Percentiles rank a stretch among this genome's conserved stretches.
phyloP scores from a whole-genome alignment of 2,329 filamentous ascomycete genomes.

The Fusarium lateritium region DNA sequence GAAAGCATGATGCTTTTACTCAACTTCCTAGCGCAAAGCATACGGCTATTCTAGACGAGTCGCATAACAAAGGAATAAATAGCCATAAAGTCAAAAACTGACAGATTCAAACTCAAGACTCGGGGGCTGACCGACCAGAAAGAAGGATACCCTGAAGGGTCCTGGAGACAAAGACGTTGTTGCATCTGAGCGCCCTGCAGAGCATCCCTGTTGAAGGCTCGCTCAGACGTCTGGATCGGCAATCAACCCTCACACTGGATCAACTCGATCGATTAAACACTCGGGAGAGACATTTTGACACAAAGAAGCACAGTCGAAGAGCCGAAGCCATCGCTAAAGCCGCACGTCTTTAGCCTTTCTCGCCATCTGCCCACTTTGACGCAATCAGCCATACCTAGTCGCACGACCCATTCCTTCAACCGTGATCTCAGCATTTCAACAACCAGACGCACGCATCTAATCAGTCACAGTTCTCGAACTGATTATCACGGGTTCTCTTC shows the following conservation, averaged over 20 bases:
- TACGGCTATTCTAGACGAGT: slow-evolving; percentile 23
- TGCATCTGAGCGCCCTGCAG: slow-evolving; percentile 34
- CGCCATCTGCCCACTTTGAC: slow-evolving; percentile 22
- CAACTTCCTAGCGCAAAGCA: slow-evolving; percentile 33
- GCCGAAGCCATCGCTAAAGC: slow-evolving; percentile 12
- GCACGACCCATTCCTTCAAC: slow-evolving; percentile 24
- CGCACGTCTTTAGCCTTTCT: slow-evolving; percentile 14
- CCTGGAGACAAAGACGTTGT: slow-evolving; percentile 26
- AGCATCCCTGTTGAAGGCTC: slow-evolving; percentile 20
- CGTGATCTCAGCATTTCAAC: slow-evolving; percentile 20
- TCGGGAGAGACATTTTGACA: slow-evolving; percentile 16
- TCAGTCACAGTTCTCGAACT: slow-evolving; percentile 13
- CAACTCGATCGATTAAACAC: slow-evolving; percentile 6
- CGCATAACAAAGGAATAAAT: slow-evolving; percentile 13
- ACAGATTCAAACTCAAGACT: not conserved
- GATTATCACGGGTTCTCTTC: slow-evolving; percentile 14
- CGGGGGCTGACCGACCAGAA: slow-evolving; percentile 25
- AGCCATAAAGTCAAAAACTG: slow-evolving; percentile 17
- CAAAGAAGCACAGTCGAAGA: slow-evolving; percentile 19
- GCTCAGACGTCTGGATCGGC: slow-evolving; percentile 29
- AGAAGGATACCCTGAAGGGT: slow-evolving; percentile 27
- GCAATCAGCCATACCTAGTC: slow-evolving; percentile 34
- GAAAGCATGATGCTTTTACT: slow-evolving; percentile 24
- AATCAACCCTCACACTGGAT: slow-evolving; percentile 26
- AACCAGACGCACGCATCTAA: slow-evolving; percentile 22